Evolutionary conservation across 2,329 filamentous ascomycete species (phyloP), one percentile per base, ranked within the genome.

Genomic region (Orbilia brochopaga): DNA sequence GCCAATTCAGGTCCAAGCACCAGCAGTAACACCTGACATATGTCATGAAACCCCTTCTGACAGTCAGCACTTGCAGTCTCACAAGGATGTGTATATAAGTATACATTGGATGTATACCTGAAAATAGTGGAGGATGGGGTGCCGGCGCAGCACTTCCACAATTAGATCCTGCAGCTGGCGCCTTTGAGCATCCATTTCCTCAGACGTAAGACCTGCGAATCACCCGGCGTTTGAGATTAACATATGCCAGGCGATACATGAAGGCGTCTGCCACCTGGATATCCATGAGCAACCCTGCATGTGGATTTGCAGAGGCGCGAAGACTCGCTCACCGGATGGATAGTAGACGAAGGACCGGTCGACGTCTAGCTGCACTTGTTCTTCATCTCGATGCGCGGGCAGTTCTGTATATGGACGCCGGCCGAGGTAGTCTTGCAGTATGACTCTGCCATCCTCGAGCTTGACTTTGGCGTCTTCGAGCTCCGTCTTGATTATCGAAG

Each of bases 291-390:
- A 21, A 55, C 50, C 32, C 19, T 59, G 62, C 61, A 70, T 75
- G 48, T 66, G 77, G 67, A 64, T 48, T 27, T 54, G 50, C 44
- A 44, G 48, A 6, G 50, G 55, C 53, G 52, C 35, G 66, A 35
- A 19, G 21, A 15, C 13, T 32, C 64, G 75, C 84, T 77, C 83
- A 94, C 92, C 86, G 74, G 86, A 85, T 11, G 94, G 94, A 79
- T 99, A 99, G 81, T 97, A 95, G 72, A 97, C 89, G 80, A 99
- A 99, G n/a, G 94, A 92, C 63, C 94, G 86, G 80, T 97, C 87
- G 63, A 99, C 94, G 78, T 99, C 94, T 53, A 97, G 84, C 77
- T 88, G 85, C 42, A 99, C 92, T 80, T 99, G 94, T 55, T 90
- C 87, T 79, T 99, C 94, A 77, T 99, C 94, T 35, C 82, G 82